Base-by-base conservation (phyloP, 805 yeast genomes). In the Kuraishia hungarica region DNA sequence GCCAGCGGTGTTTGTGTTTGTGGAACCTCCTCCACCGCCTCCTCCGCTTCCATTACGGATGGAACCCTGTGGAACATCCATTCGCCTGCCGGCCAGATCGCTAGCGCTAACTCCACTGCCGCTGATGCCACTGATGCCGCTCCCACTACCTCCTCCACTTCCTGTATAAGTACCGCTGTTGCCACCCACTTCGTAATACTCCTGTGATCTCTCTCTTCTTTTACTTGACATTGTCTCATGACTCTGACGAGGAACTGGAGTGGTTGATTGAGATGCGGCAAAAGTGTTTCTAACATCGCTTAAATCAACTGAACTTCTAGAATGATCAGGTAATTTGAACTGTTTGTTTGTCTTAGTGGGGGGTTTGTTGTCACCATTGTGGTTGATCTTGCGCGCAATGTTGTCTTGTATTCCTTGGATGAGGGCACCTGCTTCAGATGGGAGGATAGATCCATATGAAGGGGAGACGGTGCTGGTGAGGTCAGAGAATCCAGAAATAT, bases 381-480 rank as follows among this genome's bases (percentile, higher is more conserved):
- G 47, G 21, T 17, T 29, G 24, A 52, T 29, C 35, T 56, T 57
- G 53, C 69, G 57, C 49, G 60, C 56, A 4, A 65, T 57, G 53
- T 68, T 68, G 7, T 62, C 62, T 39, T 59, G 58, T 66, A 63
- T 17, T 73, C 82, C 72, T 10, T 64, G 62, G 26, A 67, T 65
- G 48, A 65, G 62, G n/a, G 72, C 72, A 1, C 72, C 76, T 15
- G 76, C 76, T 60, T 79, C 83, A n/a, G 78, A 69, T 10, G 67
- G 56, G 59, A 72, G 77, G 47, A 47, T 47, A 20, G 50, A 46
- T 17, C 54, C 54, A 15, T 53, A 53, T 10, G 29, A 39, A 13
- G 43, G 43, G 17, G 43, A 35, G 4, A 35, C 43, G n/a, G 43
- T 35, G 3, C 17, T 17, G 17, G 43, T 35, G 43, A 35, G 43